Evolutionary conservation across 176 grass and related monocot species (phyloP), one percentile per base, ranked within the genome.

Genomic region (Bolboschoenus planiculmis): DNA sequence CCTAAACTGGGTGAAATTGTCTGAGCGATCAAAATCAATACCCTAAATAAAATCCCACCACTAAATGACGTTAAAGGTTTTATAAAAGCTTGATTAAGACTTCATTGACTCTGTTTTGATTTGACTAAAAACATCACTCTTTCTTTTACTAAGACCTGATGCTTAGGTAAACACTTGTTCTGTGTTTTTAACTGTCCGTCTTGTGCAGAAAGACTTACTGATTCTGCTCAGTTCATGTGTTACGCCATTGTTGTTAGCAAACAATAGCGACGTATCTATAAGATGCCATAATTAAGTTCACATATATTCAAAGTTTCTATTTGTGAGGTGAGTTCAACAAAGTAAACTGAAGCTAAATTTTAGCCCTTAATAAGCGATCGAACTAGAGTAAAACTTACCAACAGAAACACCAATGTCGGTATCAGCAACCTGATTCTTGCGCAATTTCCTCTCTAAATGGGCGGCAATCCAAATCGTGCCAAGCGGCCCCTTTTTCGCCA

Each of bases 391-490:
- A 53, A 82, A 93, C 93, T 50, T 53, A 99, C 97, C 97, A 95
- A 99, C 97, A 27, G 97, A 99, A 71, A 93, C 93, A 24, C 97
- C 97, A 86, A 99, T 99, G 78, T 99, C 93, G 30, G 93, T 95
- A 81, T 99, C 97, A 5, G 97, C 93, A 55, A 99, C 97, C 79
- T 99, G 97, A 83, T 99, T 99, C 86, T 92, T 99, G 50, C 97
- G 89, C 64, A 99, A 85, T 83, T 99, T 99, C 53, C 97, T 86
- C 91, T 99, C 97, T 83, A 99, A 88, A 87, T 99, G 97, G 16
- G 97, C 97, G 3, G 97, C 97, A 59, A 99, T 99, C 97, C 97
- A 99, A 91, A 99, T 99, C 11, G 97, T 99, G 54, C 97, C 97
- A 21, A 99, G 97, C 1, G 97, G 97, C 7, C 97, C 97, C 70